phyloP scores from a whole-genome alignment of 2,329 filamentous ascomycete genomes.

The Aspergillus texensis region DNA sequence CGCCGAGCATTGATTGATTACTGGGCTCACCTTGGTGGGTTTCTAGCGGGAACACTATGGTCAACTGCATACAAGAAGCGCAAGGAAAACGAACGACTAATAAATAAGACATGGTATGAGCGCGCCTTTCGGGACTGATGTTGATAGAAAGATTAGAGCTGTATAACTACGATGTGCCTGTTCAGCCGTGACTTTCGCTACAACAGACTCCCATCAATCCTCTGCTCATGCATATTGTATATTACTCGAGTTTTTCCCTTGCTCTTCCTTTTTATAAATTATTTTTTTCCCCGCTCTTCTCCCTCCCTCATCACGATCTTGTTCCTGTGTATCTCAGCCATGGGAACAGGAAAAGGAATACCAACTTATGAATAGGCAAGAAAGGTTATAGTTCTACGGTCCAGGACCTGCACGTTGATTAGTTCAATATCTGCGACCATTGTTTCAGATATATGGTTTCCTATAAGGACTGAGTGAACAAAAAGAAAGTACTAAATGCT shows the following conservation, averaged over 20 bases:
- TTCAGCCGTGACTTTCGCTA: neutral
- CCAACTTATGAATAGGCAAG: neutral
- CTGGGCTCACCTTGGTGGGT: constrained; percentile 47
- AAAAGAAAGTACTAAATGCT: neutral
- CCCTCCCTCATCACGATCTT: neutral
- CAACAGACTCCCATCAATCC: neutral
- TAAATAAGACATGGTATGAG: constrained; percentile 21
- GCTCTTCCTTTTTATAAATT: neutral
- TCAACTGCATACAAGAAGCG: constrained; percentile 15
- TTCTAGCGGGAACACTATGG: constrained; percentile 37
- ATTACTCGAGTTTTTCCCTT: too few relatives aligned
- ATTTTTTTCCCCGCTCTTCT: neutral
- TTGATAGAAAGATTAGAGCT: neutral
- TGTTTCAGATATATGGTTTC: neutral
- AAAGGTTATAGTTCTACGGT: neutral
- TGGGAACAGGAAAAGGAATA: neutral
- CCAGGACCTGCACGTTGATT: neutral
- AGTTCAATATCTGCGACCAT: neutral
- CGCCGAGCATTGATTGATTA: constrained; percentile 38
- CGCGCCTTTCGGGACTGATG: constrained; percentile 7
- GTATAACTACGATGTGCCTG: neutral
- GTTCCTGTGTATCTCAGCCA: neutral
- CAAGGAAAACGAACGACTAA: constrained; percentile 15
- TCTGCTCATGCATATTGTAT: neutral
- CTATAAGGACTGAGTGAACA: neutral